Evolutionary conservation across 2,329 filamentous ascomycete genomes (phyloP).

Genomic region (Colletotrichum tropicicola): DNA sequence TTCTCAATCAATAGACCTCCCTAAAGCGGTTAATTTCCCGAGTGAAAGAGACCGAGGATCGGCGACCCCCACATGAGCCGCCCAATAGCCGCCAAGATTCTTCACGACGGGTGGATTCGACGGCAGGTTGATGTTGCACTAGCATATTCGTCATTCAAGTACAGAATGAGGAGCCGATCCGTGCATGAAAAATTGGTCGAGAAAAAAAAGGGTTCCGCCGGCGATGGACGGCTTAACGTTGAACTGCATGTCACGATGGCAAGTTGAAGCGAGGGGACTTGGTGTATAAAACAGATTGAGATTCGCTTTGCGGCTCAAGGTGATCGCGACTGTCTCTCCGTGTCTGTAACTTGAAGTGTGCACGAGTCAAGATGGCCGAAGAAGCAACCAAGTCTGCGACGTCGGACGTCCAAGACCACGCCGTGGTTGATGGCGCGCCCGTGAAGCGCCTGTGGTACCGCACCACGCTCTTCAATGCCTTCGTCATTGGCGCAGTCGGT

Average conservation of each 20-base stretch:
- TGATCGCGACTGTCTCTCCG: no score
- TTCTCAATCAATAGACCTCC: neutral
- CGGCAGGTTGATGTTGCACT: neutral
- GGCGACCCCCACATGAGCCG: neutral
- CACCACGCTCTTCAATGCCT: constrained; percentile 61
- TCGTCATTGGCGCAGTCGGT: constrained; percentile 60
- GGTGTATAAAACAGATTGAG: neutral
- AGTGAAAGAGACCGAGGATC: neutral
- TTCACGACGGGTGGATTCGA: constrained; percentile 1
- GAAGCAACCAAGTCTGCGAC: constrained; percentile 3
- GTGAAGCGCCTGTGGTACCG: constrained; percentile 52
- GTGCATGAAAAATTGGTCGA: neutral
- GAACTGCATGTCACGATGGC: neutral
- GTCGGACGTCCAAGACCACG: neutral
- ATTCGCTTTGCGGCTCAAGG: no score
- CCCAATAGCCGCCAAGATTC: constrained; percentile 1
- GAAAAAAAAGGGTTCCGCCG: neutral
- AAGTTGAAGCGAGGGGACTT: neutral
- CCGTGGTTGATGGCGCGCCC: neutral
- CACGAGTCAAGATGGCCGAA: constrained; percentile 4
- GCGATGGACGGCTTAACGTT: neutral
- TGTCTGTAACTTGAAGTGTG: no score
- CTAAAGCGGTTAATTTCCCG: constrained; percentile 2
- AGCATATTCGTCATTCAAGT: constrained; percentile 21
- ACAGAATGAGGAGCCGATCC: constrained; percentile 10